phyloP scores from a whole-genome alignment of 2,329 filamentous ascomycete genomes.

The Lasiodiplodia sp. region DNA sequence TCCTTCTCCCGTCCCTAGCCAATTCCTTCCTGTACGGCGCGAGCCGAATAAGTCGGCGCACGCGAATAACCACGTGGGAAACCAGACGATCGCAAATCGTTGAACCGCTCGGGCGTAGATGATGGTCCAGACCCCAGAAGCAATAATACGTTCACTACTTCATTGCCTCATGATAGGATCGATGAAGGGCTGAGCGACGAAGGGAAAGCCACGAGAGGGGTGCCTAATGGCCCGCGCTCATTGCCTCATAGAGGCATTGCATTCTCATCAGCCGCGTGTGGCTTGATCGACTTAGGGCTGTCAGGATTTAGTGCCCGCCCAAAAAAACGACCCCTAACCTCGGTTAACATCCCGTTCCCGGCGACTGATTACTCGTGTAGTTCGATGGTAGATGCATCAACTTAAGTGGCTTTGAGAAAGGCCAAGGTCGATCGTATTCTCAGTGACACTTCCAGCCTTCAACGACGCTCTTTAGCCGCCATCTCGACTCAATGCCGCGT shows the following conservation, averaged over 20 bases:
- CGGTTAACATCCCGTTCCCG: neutral
- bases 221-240: neutral
- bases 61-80: no score
- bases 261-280: neutral
- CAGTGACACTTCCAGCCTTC: neutral
- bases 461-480: no score
- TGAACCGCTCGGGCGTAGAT: no score
- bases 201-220: neutral
- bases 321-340: neutral
- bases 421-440: neutral
- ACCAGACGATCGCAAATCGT: no score
- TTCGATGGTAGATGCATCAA: neutral
- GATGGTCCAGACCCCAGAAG: no score
- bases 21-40: neutral
- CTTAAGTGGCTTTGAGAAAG: neutral
- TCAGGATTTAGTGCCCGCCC: neutral
- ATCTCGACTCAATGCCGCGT: no score
- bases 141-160: neutral
- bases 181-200: neutral
- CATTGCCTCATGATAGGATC: neutral
- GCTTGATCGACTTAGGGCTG: neutral
- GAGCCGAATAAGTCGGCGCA: no score
- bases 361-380: neutral
- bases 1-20: neutral
- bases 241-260: neutral